A percentile compares a stretch with the other conserved stretches of the same genome.
phyloP scores from a whole-genome alignment of 192 early-diverging fungal genomes.

The Dissophora globulifera region DNA sequence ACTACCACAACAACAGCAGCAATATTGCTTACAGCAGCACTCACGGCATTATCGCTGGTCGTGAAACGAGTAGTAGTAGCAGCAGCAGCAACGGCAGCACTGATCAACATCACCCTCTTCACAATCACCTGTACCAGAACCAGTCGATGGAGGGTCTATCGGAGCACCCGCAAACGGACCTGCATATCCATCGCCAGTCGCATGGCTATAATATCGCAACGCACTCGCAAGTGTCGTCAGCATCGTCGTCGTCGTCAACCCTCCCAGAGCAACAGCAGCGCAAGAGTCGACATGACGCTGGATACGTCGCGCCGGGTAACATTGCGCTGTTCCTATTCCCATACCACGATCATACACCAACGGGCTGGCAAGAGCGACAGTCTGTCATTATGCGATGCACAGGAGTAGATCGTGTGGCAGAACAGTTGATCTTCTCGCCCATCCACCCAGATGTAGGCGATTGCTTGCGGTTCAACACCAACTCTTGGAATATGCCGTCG shows the following conservation, averaged over 20 bases:
- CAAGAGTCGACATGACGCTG: conserved; percentile 1
- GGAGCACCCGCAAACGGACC: conserved; percentile 23
- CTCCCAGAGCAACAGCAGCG: neutral
- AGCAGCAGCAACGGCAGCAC: neutral
- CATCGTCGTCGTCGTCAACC: neutral
- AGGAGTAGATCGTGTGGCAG: conserved; percentile 23
- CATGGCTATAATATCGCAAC: conserved; percentile 16
- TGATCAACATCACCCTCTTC: too few relatives aligned
- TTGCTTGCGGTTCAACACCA: conserved; percentile 33
- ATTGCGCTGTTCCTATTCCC: conserved; percentile 41
- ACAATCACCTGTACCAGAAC: conserved; percentile 26
- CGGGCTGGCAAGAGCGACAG: conserved; percentile 43
- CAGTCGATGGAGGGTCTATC: conserved; percentile 6
- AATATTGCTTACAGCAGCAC: neutral
- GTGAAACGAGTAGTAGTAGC: neutral
- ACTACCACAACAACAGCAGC: neutral
- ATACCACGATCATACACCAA: conserved; percentile 37
- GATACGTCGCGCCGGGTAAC: conserved; percentile 31
- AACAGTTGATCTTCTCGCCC: conserved; percentile 38
- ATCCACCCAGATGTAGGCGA: conserved; percentile 10
- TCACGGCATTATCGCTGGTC: neutral
- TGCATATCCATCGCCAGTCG: conserved; percentile 15
- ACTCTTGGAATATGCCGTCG: conserved; percentile 33
- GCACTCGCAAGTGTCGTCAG: neutral
- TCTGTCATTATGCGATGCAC: conserved; percentile 26